Base-by-base conservation (phyloP, 2,329 filamentous ascomycete genomes). In the Juglanconis juglandina region DNA sequence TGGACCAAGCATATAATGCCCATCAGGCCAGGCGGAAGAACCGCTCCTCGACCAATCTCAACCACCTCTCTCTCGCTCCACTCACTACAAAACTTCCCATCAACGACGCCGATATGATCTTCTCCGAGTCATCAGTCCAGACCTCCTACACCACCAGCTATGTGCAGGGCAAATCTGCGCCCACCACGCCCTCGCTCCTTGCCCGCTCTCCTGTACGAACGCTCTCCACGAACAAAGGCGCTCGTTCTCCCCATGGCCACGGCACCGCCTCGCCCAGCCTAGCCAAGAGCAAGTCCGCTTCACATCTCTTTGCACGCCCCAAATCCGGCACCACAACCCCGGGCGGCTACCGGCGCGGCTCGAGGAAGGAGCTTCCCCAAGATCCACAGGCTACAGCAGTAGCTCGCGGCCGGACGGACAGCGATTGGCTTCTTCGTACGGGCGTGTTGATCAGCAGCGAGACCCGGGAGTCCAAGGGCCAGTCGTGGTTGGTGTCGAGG, bases 391-490 rank as follows among this genome's bases (percentile, higher is more conserved):
- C 56, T 17, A 4, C 46, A 9, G 68, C 56, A 53, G 63, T 44
- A 54, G 65, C 55, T 42, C 63, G 69, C 39, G 76, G 81, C 63
- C 72, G 72, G 42, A 76, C 76, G 59, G 81, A 87, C 66, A 83
- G 81, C 59, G 86, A 88, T 72, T 90, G 87, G 87, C 74, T 90
- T 50, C 76, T 87, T 32, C 80, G 86, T 35, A 81, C 86, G 0
- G 87, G 86, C 51, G 85, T 85, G 6, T 69, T 87, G 51, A 82
- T 90, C 66, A 82, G 82, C 59, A 81, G 80, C 55, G 84, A 87
- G 69, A 78, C 86, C 17, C 78, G 87, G 59, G 87, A 90, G 69
- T 86, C 78, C 67, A 89, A 89, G 72, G 87, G 87, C 13, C 87
- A 90, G 71, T 76, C 82, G 13, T 90, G 87, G 87, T 80, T 90